A percentile compares a stretch with the other conserved stretches of the same genome.
Conservation (phyloP, 352 stramenopile genomes). For the Phytopythium chamaehyphon region DNA sequence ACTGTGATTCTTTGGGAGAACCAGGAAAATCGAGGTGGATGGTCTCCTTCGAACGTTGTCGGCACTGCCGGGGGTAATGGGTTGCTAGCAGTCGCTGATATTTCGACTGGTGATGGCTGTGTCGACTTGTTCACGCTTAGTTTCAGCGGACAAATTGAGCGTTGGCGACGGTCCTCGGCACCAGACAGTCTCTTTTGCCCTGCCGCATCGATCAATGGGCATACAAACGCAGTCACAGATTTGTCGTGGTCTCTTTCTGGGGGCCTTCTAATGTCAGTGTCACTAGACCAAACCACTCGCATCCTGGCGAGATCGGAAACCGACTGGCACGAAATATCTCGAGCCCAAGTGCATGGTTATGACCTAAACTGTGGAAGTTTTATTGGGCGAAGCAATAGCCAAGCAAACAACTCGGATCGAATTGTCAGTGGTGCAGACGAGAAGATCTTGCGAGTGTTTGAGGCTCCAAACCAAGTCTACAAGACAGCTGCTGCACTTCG, state of each 20-base stretch:
- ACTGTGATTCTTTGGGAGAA: constrained; percentile 62
- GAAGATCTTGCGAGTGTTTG: constrained; percentile 79
- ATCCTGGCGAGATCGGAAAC: constrained; percentile 23
- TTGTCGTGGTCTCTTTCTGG: constrained; percentile 57
- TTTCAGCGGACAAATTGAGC: constrained; percentile 62
- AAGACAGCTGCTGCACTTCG: constrained; percentile 20
- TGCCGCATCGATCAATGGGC: constrained; percentile 45
- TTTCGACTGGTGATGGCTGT: constrained; percentile 19
- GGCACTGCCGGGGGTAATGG: constrained; percentile 57
- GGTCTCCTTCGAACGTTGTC: constrained; percentile 47
- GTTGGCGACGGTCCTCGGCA: constrained; percentile 49
- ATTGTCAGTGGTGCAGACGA: constrained; percentile 81
- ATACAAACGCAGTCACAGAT: constrained; percentile 54
- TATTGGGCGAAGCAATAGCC: constrained; percentile 9
- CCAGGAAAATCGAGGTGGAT: constrained; percentile 17
- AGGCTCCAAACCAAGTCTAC: constrained; percentile 51
- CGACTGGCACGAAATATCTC: constrained; percentile 62
- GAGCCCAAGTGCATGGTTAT: constrained; percentile 78
- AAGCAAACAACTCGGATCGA: constrained; percentile 15
- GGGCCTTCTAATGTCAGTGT: constrained; percentile 71
- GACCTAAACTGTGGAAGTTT: constrained; percentile 77
- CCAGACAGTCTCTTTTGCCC: constrained; percentile 52
- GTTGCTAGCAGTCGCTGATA: constrained; percentile 32
- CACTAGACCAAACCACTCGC: constrained; percentile 68
- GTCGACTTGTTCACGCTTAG: constrained; percentile 60